phyloP scores from a whole-genome alignment of 2,329 filamentous ascomycete species.

The Verticillium longisporum region DNA sequence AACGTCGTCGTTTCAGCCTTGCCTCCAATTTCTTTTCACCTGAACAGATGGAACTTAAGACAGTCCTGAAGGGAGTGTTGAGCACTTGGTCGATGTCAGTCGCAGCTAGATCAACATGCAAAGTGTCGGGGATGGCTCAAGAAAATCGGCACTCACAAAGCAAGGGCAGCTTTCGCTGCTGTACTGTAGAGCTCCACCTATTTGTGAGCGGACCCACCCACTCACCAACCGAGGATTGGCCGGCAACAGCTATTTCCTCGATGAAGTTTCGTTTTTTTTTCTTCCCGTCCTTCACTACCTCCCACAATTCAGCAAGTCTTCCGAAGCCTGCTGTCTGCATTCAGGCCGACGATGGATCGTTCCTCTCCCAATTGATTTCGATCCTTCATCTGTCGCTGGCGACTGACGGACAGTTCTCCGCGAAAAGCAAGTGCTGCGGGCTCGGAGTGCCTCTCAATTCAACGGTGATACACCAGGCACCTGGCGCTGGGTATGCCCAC shows the following conservation, averaged over 20 bases:
- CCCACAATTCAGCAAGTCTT: background rate
- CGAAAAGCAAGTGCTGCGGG: too few relatives aligned
- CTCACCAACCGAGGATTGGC: conserved; percentile 3
- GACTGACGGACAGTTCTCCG: too few relatives aligned
- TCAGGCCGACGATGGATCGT: too few relatives aligned
- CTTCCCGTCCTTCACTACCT: conserved; percentile 5
- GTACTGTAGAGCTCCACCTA: too few relatives aligned
- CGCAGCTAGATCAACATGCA: background rate
- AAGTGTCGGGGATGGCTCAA: background rate
- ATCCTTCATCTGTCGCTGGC: too few relatives aligned
- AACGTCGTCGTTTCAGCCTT: too few relatives aligned
- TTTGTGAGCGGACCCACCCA: background rate
- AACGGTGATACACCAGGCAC: too few relatives aligned
- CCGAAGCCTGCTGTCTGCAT: background rate
- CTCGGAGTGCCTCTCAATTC: too few relatives aligned
- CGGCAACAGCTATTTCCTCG: conserved; percentile 1
- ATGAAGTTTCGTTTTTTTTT: conserved; percentile 1
- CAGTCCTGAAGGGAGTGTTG: too few relatives aligned
- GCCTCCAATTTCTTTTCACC: too few relatives aligned
- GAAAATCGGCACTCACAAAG: background rate
- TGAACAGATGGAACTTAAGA: too few relatives aligned
- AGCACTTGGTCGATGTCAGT: background rate
- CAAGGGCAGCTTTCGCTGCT: background rate
- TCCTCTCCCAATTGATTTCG: too few relatives aligned
- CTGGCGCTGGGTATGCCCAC: background rate